Base-by-base conservation (phyloP, 768 basidiomycete genomes). In the Harrya chromipes region DNA sequence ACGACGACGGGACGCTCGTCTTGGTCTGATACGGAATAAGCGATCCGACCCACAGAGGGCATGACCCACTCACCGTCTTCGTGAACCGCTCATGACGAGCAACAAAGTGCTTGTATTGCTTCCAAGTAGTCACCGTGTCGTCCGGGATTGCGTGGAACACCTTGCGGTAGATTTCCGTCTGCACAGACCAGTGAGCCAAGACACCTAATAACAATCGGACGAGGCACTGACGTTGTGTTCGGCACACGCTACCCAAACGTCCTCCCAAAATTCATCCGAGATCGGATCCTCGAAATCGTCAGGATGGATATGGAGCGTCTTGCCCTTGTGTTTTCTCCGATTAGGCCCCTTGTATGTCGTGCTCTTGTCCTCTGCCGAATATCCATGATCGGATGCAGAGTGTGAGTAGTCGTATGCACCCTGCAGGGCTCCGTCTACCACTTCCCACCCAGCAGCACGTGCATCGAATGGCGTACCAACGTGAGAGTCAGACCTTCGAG, bases 111-210 rank as follows among this genome's bases (percentile, higher is more conserved):
- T 85, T 94, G 70, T 86, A 97, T 62, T 92, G 88, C 61, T 94
- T 94, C 95, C 95, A 99, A 0, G 94, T 95, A 2, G 85, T 86
- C 52, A 97, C 81, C 20, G 84, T 74, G 65, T 99, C 94, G 65
- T 98, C 95, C 6, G 97, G 95, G 46, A 94, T 74, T 31, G 88
- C 86, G 59, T 92, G 86, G 74, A 99, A 99, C 4, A 97, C 93
- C 64, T 90, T 94, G 47, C 94, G 85, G 70, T 82, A 97, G 55
- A 97, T 92, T 65, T 95, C 90, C 53, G 95, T 99, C 93, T 94
- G 52, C 11, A 49, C 43, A 13, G 46, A 44, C 27, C 6, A 13
- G n/a, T 52, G 6, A 56, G 54, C 11, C 40, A n/a, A 24, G 21
- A 20, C 12, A 44, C 5, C 4, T 24, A 12, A 4, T 14, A 27